Evolutionary conservation across 2,329 filamentous ascomycete genomes (phyloP), one percentile per base, ranked within the genome.

Genomic region (Xylariaceae sp.): DNA sequence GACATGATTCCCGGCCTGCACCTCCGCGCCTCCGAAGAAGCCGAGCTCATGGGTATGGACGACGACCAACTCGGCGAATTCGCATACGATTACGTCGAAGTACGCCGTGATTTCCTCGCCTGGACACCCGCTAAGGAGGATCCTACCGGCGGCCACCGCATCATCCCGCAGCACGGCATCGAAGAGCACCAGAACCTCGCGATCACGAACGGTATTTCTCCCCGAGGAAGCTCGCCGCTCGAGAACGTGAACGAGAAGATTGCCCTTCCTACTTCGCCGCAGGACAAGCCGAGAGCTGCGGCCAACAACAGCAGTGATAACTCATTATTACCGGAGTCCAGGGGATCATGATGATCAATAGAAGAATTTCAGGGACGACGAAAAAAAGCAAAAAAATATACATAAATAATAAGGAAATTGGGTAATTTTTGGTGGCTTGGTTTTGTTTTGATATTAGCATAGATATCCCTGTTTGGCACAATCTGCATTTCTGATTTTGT

Each of bases 21-120:
- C 73, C 87, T 94, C 51, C 88, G 90, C 59, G 89, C 89, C 7
- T 88, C 84, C 30, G 88, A 92, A 70, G 88, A 92, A 75, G 90
- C 90, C 23, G 90, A 94, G 75, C 84, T 93, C 10, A 84, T 93
- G 58, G 90, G 90, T 66, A 92, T 93, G 88, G 90, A 94, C 70
- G 90, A 93, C 72, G 89, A 93, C 76, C 90, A 94, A 77, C 88
- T 93, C 67, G 90, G 90, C 75, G 90, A 94, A 76, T 94, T 93
- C 72, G 90, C 89, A 10, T 93, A 93, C 79, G 90, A 94, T 74
- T 94, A 93, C 73, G 90, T 94, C 65, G 90, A 94, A 81, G 89
- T 93, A 60, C 88, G 90, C 71, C 86, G 90, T 69, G 90, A 94
- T 76, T 94, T 92, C 80, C 84, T 94, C 45, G 90, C 90, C 60